Evolutionary conservation across 2,329 filamentous ascomycete species (phyloP).

Genomic region (Neonectria magnoliae): DNA sequence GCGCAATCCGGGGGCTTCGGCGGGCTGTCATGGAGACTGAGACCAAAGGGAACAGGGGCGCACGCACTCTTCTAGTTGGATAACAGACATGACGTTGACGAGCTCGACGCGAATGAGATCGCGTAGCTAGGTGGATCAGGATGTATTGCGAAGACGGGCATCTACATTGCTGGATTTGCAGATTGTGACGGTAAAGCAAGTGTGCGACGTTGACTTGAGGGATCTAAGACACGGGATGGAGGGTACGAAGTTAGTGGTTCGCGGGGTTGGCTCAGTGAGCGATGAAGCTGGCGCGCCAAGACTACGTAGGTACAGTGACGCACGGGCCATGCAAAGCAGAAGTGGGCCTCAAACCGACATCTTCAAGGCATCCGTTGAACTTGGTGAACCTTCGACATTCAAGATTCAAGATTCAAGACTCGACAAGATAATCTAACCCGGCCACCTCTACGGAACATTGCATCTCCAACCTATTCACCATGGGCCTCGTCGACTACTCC

Average conservation of each 20-base stretch:
- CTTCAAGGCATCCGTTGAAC: background rate
- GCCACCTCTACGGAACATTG: background rate
- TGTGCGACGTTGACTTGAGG: constrained; percentile 1
- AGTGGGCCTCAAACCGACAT: constrained; percentile 24
- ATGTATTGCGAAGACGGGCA: background rate
- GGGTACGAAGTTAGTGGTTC: background rate
- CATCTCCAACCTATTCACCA: constrained; percentile 49
- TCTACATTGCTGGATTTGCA: constrained; percentile 33
- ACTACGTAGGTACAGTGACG: constrained; percentile 28
- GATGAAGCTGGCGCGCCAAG: constrained; percentile 12
- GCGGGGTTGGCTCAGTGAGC: constrained; percentile 20
- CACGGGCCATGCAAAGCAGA: constrained; percentile 29
- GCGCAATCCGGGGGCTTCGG: background rate
- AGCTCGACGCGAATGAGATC: constrained; percentile 11
- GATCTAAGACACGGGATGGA: constrained; percentile 19
- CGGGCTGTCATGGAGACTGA: background rate
- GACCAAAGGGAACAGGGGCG: background rate
- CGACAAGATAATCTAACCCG: background rate
- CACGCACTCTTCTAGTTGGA: constrained; percentile 52
- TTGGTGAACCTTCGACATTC: constrained; percentile 17
- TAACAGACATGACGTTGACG: constrained; percentile 48
- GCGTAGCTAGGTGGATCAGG: constrained; percentile 1
- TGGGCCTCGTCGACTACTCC: constrained; percentile 86
- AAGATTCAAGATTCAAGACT: constrained; percentile 2
- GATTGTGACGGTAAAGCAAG: background rate